Evolutionary conservation across 2,329 filamentous ascomycete genomes (phyloP).

Genomic region (Epichloe coenophiala): DNA sequence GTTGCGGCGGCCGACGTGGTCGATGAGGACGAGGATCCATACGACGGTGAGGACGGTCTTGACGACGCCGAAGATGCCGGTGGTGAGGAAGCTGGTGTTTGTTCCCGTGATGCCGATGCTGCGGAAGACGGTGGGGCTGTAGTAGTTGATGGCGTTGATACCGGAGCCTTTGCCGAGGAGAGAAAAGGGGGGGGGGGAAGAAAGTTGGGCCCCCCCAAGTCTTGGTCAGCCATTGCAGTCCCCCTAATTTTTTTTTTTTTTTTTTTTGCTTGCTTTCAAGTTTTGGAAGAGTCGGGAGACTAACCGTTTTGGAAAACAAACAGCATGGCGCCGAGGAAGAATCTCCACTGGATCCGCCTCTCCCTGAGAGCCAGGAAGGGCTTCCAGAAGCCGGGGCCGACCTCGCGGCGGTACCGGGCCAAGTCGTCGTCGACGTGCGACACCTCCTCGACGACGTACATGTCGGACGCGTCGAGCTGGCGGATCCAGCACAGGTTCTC

Average conservation of each 20-base stretch:
- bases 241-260: too few relatives aligned
- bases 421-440: slow-evolving; percentile 56
- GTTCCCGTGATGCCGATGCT: slow-evolving; percentile 14
- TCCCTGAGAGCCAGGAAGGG: slow-evolving; percentile 47
- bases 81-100: slow-evolving; percentile 15
- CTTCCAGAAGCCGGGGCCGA: slow-evolving; percentile 63
- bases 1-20: slow-evolving; percentile 30
- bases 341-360: slow-evolving; percentile 50
- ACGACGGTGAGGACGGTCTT: slow-evolving; percentile 30
- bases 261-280: too few relatives aligned
- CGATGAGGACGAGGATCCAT: slow-evolving; percentile 14
- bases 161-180: slow-evolving; percentile 11
- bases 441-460: slow-evolving; percentile 63
- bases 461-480: slow-evolving; percentile 38
- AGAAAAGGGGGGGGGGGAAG: too few relatives aligned
- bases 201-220: too few relatives aligned
- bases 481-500: slow-evolving; percentile 51
- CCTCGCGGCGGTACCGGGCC: slow-evolving; percentile 46
- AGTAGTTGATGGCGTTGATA: slow-evolving; percentile 20
- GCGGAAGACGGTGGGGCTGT: slow-evolving; percentile 17
- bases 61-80: slow-evolving; percentile 16
- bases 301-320: slow-evolving; percentile 68
- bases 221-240: not conserved
- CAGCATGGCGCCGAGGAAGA: slow-evolving; percentile 59
- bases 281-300: not conserved